Conservation (phyloP, 176 grass and related monocot genomes). For the Oryza glumipatula region DNA sequence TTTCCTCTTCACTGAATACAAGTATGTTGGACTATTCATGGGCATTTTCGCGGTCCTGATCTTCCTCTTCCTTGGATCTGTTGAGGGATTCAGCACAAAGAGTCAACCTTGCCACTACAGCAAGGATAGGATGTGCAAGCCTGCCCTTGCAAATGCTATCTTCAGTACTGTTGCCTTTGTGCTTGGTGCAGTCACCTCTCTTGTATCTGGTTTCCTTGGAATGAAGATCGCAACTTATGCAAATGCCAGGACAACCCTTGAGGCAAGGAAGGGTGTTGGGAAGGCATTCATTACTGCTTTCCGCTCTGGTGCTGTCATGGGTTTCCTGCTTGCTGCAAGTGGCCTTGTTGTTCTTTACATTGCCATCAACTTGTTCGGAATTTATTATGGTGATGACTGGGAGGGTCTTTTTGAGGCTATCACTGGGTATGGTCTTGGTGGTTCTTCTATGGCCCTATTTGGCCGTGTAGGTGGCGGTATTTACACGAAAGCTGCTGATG, state of each 20-base stretch:
- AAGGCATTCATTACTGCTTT: conserved; percentile 90
- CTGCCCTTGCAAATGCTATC: conserved; percentile 81
- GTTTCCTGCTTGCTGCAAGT: conserved; percentile 94
- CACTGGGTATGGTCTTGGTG: conserved; percentile 92
- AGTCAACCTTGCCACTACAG: conserved; percentile 89
- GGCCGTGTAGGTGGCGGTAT: conserved; percentile 95
- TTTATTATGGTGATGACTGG: conserved; percentile 98
- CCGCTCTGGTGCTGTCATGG: conserved; percentile 97
- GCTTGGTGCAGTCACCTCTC: conserved; percentile 82
- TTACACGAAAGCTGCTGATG: conserved; percentile 97
- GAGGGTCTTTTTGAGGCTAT: conserved; percentile 93
- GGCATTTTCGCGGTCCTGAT: conserved; percentile 74
- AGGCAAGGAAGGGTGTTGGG: conserved; percentile 91
- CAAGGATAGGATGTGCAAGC: conserved; percentile 85
- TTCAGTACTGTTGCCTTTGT: conserved; percentile 94
- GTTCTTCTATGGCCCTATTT: conserved; percentile 95
- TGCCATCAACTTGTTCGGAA: conserved; percentile 78
- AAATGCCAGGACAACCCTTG: conserved; percentile 89
- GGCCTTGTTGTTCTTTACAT: conserved; percentile 90
- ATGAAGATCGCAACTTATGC: conserved; percentile 98
- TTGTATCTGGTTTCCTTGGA: conserved; percentile 92
- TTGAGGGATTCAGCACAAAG: conserved; percentile 89
- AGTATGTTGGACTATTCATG: conserved; percentile 93
- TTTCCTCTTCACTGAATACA: conserved; percentile 91
- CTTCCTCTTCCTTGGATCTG: conserved; percentile 93